Evolutionary conservation across 2,329 filamentous ascomycete species (phyloP).

Genomic region (Verticillium isaacii): DNA sequence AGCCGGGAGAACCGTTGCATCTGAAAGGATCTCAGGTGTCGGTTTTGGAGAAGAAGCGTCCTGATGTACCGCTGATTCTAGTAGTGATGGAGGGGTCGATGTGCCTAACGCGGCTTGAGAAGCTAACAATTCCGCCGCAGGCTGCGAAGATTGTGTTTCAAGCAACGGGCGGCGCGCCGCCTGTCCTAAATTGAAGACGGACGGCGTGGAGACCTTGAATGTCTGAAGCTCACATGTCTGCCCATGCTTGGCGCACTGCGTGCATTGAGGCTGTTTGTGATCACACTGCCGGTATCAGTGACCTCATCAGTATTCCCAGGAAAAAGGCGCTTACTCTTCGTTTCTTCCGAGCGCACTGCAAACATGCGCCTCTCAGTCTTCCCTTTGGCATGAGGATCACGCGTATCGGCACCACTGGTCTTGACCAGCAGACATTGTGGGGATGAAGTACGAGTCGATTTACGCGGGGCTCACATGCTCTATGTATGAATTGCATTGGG

Average conservation of each 20-base stretch:
- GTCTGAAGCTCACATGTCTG: conserved; percentile 10
- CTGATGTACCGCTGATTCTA: neutral
- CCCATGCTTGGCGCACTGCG: conserved; percentile 10
- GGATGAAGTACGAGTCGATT: neutral
- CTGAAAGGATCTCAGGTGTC: neutral
- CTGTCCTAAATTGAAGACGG: neutral
- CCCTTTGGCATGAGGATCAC: neutral
- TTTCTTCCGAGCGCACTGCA: conserved; percentile 10
- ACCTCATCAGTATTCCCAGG: neutral
- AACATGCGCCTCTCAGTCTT: conserved; percentile 9
- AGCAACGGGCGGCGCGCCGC: neutral
- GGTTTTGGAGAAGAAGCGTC: neutral
- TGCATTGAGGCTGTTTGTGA: conserved; percentile 10
- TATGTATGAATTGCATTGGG: too few relatives aligned
- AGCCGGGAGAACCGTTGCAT: neutral
- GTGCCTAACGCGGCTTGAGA: neutral
- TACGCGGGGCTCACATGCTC: too few relatives aligned
- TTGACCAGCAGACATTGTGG: neutral
- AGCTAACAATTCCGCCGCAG: neutral
- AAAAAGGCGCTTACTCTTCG: conserved; percentile 5
- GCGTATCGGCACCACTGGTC: neutral
- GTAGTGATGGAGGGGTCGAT: neutral
- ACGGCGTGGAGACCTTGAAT: conserved; percentile 10
- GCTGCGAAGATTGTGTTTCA: neutral
- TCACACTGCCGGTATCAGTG: conserved; percentile 8